Conservation (phyloP, 2,329 filamentous ascomycete genomes). For the Fusarium sp. region DNA sequence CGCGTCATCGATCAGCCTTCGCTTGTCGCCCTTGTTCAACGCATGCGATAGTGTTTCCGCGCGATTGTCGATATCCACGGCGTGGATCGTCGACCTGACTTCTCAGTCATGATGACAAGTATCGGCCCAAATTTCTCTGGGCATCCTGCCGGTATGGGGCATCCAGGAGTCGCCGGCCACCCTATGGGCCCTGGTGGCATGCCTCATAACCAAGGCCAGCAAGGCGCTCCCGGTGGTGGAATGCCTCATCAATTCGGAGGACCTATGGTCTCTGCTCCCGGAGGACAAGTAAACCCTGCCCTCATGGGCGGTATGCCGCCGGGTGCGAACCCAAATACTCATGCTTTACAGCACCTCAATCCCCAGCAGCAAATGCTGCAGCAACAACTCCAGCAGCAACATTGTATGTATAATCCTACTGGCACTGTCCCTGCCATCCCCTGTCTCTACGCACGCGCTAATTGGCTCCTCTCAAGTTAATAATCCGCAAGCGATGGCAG, state of each 20-base stretch:
- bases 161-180: slow-evolving; percentile 75
- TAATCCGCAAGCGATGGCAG: slow-evolving; percentile 53
- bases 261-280: slow-evolving; percentile 79
- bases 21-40: slow-evolving; percentile 33
- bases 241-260: slow-evolving; percentile 74
- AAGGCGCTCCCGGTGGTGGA: slow-evolving; percentile 71
- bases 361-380: slow-evolving; percentile 70
- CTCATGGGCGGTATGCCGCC: slow-evolving; percentile 84
- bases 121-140: slow-evolving; percentile 72
- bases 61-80: slow-evolving; percentile 67
- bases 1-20: slow-evolving; percentile 25
- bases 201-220: slow-evolving; percentile 76
- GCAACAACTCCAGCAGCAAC: slow-evolving; percentile 57
- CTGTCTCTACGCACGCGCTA: slow-evolving; percentile 25
- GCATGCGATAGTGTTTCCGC: slow-evolving; percentile 58
- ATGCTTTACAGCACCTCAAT: slow-evolving; percentile 78
- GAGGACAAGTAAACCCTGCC: slow-evolving; percentile 77
- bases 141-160: slow-evolving; percentile 77
- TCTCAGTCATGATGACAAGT: slow-evolving; percentile 74
- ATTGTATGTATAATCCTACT: slow-evolving; percentile 47
- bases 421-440: slow-evolving; percentile 7
- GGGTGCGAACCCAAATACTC: slow-evolving; percentile 71
- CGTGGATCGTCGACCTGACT: slow-evolving; percentile 64
- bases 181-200: slow-evolving; percentile 68
- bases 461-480: slow-evolving; percentile 45